Evolutionary conservation across 2,329 filamentous ascomycete species (phyloP).

Genomic region (Kalmusia sp.): DNA sequence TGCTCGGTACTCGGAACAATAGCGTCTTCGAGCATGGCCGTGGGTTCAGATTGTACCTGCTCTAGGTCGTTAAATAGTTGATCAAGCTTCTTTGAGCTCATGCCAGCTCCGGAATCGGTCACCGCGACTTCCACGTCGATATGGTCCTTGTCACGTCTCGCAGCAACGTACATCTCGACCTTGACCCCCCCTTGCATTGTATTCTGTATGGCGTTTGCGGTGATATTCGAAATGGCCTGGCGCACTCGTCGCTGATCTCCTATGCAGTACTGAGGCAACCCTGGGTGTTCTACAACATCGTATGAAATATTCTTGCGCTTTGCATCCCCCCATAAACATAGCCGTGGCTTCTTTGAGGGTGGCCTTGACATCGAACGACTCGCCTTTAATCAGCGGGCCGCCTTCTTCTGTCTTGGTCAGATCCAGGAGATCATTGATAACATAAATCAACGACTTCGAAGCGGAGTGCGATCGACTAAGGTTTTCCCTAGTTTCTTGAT

Average conservation of each 20-base stretch:
- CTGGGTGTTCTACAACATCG: conserved; percentile 70
- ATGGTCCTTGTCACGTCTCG: conserved; percentile 49
- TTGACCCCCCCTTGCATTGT: conserved; percentile 72
- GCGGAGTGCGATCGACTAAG: conserved; percentile 85
- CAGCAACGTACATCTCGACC: conserved; percentile 71
- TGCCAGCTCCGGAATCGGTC: conserved; percentile 75
- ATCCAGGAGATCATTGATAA: conserved; percentile 91
- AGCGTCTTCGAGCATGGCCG: conserved; percentile 37
- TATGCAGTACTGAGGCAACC: conserved; percentile 73
- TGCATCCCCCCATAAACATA: conserved; percentile 75
- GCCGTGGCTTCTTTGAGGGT: conserved; percentile 81
- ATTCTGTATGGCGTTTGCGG: conserved; percentile 83
- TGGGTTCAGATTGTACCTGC: conserved; percentile 63
- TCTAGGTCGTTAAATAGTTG: conserved; percentile 67
- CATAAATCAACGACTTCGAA: conserved; percentile 90
- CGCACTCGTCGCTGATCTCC: conserved; percentile 83
- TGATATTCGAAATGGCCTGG: conserved; percentile 82
- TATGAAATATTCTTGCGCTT: conserved; percentile 78
- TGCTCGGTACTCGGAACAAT: conserved; percentile 40
- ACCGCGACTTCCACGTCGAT: conserved; percentile 76
- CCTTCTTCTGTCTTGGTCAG: conserved; percentile 89
- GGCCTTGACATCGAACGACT: conserved; percentile 74
- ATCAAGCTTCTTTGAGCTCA: conserved; percentile 64
- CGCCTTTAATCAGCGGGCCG: conserved; percentile 78
- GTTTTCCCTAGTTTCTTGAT: conserved; percentile 84